These are phyloP conservation scores for Talaromyces nanjingensis DNA, from an alignment of 495 filamentous ascomycete genomes.

Conservation along the genomic window DNA sequence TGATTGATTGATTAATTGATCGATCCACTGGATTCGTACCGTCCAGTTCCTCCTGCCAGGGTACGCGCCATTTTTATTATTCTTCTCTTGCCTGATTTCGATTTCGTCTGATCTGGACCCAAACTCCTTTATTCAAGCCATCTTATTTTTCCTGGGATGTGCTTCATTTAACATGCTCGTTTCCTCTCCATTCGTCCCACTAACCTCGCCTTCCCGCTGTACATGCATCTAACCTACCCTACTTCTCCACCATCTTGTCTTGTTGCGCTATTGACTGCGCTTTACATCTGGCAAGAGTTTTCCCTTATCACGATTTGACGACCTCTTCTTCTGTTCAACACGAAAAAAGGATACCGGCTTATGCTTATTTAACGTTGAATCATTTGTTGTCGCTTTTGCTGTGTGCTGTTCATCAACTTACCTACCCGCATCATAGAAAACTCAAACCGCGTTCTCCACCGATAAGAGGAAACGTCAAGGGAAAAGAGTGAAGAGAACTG, in stretches of 20 bases:
- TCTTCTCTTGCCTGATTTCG: neutral
- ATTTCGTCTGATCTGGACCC: conserved; percentile 2
- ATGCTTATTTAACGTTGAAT: neutral
- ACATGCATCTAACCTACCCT: conserved; percentile 1
- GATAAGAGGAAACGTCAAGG: neutral
- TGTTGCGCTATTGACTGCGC: neutral
- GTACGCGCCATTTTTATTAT: conserved; percentile 11
- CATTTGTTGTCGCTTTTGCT: neutral
- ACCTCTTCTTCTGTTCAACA: neutral
- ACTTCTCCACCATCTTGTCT: neutral
- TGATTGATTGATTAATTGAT: neutral
- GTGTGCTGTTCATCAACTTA: neutral
- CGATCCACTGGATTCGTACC: conserved; percentile 13
- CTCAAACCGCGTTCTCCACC: neutral
- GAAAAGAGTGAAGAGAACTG: conserved; percentile 1
- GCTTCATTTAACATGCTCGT: conserved; percentile 10
- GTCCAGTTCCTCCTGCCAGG: conserved; percentile 7
- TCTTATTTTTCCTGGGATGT: conserved; percentile 9
- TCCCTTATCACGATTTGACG: neutral
- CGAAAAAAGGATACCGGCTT: neutral
- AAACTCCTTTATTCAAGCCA: conserved; percentile 10
- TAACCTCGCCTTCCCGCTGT: neutral
- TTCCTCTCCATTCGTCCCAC: neutral
- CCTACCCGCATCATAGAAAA: conserved; percentile 1
- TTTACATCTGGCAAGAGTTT: neutral